Evolutionary conservation across 202 grass and related monocot genomes (phyloP).

Genomic region (Digitaria exilis): DNA sequence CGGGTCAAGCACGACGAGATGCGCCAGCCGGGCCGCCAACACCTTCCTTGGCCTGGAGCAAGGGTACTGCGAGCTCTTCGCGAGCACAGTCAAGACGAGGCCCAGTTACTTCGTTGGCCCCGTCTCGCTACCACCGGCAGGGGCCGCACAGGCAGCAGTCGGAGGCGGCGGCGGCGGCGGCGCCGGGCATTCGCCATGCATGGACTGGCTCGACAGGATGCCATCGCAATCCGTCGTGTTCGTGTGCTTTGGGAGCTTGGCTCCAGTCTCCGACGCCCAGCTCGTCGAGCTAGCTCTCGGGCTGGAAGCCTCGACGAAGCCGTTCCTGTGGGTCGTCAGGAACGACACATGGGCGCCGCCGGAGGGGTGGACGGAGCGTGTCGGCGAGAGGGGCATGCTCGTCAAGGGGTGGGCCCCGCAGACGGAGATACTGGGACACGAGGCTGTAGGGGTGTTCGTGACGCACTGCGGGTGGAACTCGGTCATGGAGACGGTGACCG

Average conservation of each 20-base stretch:
- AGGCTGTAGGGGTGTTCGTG: constrained; percentile 56
- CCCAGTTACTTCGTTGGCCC: constrained; percentile 17
- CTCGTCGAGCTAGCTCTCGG: constrained; percentile 35
- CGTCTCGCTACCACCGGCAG: background rate
- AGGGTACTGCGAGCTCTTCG: constrained; percentile 2
- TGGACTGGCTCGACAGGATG: constrained; percentile 26
- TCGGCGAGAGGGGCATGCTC: constrained; percentile 28
- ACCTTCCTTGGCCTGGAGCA: constrained; percentile 35
- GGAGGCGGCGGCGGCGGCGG: too few species aligned
- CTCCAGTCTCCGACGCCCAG: constrained; percentile 10
- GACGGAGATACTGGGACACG: constrained; percentile 27
- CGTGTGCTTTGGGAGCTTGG: constrained; percentile 33
- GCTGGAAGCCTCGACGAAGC: constrained; percentile 17
- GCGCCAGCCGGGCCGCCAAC: background rate
- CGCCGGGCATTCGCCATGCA: background rate
- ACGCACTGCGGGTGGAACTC: constrained; percentile 85
- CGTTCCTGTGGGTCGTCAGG: constrained; percentile 40
- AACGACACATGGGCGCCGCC: background rate
- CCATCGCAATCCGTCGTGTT: constrained; percentile 23
- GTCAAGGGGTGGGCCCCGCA: constrained; percentile 47
- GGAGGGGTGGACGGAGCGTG: constrained; percentile 23
- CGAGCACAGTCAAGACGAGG: background rate
- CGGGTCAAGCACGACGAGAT: background rate
- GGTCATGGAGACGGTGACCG: constrained; percentile 48
- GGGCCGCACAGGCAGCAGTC: background rate